phyloP scores from a whole-genome alignment of 306 rosid species.

The Geum urbanum region DNA sequence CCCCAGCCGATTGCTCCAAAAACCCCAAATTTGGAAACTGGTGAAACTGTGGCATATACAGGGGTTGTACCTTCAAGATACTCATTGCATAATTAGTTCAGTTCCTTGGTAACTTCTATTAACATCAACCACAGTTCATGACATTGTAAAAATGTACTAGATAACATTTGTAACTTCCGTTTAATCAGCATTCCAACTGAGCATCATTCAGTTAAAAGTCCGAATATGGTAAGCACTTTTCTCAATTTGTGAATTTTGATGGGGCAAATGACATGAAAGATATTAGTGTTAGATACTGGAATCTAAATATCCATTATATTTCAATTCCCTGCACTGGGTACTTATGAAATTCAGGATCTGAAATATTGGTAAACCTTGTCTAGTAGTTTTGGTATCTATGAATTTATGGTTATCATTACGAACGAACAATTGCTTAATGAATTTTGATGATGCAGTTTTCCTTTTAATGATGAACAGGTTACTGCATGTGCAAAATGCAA shows the following conservation, averaged over 20 bases:
- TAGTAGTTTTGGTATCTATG: conserved; percentile 5
- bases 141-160: too few relatives aligned
- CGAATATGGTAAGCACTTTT: not conserved
- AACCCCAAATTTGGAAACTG: not conserved
- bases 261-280: not conserved
- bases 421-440: conserved; percentile 11
- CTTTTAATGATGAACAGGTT: conserved; percentile 42
- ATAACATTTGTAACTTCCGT: not conserved
- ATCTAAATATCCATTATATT: not conserved
- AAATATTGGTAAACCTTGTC: not conserved
- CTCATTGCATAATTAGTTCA: not conserved
- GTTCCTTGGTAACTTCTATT: too few relatives aligned
- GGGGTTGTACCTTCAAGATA: not conserved
- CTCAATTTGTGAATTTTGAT: not conserved
- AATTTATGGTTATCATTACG: not conserved
- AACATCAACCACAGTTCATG: too few relatives aligned
- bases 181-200: not conserved
- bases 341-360: too few relatives aligned
- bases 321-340: not conserved
- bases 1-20: not conserved
- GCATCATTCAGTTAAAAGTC: not conserved
- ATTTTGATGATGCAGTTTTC: conserved; percentile 17
- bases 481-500: conserved; percentile 87
- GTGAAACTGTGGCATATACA: not conserved
- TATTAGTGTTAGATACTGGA: not conserved